A percentile compares a stretch with the other conserved stretches of the same genome.
Conservation (phyloP, 495 filamentous ascomycete species). For the Friedmanniomyces simplex region DNA sequence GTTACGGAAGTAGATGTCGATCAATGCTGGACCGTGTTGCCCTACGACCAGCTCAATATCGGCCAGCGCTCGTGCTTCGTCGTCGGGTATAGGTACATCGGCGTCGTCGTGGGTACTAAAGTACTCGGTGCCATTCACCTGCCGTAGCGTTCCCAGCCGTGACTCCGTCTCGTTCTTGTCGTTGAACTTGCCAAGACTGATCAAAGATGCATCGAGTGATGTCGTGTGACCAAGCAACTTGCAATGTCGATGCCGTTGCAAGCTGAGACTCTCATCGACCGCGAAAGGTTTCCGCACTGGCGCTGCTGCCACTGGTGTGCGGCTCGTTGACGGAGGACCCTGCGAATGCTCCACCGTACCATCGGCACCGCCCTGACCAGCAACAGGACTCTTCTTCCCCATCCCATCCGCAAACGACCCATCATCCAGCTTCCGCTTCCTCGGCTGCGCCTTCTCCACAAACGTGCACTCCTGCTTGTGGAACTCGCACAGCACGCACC, state of each 20-base stretch:
- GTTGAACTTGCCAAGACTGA: slow-evolving; percentile 62
- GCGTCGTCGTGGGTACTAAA: slow-evolving; percentile 70
- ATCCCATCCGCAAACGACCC: not conserved
- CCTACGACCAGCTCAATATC: slow-evolving; percentile 74
- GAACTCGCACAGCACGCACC: slow-evolving; percentile 44
- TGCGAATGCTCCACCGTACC: not conserved
- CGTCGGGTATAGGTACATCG: slow-evolving; percentile 49
- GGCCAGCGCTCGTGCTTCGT: slow-evolving; percentile 56
- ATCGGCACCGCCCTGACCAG: not conserved
- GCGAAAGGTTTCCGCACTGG: slow-evolving; percentile 12
- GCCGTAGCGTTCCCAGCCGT: slow-evolving; percentile 58
- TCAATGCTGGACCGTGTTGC: slow-evolving; percentile 66
- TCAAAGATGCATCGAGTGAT: slow-evolving; percentile 62
- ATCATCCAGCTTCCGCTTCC: slow-evolving; percentile 38
- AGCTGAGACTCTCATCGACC: slow-evolving; percentile 32
- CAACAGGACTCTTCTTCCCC: slow-evolving; percentile 4
- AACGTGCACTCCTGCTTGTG: slow-evolving; percentile 41
- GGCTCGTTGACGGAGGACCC: not conserved
- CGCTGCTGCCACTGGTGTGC: slow-evolving; percentile 2
- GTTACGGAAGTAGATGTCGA: slow-evolving; percentile 78
- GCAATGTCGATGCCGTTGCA: slow-evolving; percentile 32
- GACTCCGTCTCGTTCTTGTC: slow-evolving; percentile 60
- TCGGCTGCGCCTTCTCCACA: slow-evolving; percentile 38
- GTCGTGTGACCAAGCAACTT: slow-evolving; percentile 42
- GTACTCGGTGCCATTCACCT: slow-evolving; percentile 70